Base-by-base conservation (phyloP, 345 rosid species). In the Hibiscus trionum region DNA sequence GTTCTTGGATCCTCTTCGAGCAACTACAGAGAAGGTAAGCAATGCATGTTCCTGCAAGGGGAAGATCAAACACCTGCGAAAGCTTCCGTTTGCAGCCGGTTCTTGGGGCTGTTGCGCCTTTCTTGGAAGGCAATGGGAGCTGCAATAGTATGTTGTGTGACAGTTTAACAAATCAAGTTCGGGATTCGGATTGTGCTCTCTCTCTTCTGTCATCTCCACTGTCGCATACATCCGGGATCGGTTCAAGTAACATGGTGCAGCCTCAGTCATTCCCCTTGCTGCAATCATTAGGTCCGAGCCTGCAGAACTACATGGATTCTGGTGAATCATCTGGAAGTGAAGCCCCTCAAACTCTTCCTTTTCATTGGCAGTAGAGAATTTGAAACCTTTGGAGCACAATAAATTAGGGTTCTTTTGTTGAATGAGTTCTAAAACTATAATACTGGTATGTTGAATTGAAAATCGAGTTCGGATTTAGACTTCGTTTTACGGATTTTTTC, bases 181-280 rank as follows among this genome's bases (percentile, higher is more conserved):
- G 76, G 33, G 62, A 77, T 70, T 76, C 84, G 26, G 74, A 74
- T 61, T 67, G 86, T 84, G 91, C 90, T 90, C 89, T 83, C 95
- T 87, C 95, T 90, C 95, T 90, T 90, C 95, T 90, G 95, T 90
- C 95, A 89, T 81, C 88, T 58, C 84, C 83, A 2, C 82, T 69
- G 14, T 24, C 83, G 11, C 71, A 75, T 49, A 75, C 81, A 50
- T 33, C 61, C 19, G 73, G 46, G 63, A 37, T 70, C n/a, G 42
- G 63, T 56, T 70, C 56, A 61, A 72, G 76, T 64, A 81, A 77
- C 73, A 71, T 81, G 63, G 81, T 80, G 61, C 86, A 82, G 55
- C 77, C 79, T 71, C 77, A 61, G 76, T 69, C 82, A 44, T 70
- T 84, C 47, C 31, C 53, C 33, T 65, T 21, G 33, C n/a, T 65